A percentile compares a stretch with the other conserved stretches of the same genome.
phyloP scores from a whole-genome alignment of 2,329 filamentous ascomycete species.

The Fusarium domesticum region DNA sequence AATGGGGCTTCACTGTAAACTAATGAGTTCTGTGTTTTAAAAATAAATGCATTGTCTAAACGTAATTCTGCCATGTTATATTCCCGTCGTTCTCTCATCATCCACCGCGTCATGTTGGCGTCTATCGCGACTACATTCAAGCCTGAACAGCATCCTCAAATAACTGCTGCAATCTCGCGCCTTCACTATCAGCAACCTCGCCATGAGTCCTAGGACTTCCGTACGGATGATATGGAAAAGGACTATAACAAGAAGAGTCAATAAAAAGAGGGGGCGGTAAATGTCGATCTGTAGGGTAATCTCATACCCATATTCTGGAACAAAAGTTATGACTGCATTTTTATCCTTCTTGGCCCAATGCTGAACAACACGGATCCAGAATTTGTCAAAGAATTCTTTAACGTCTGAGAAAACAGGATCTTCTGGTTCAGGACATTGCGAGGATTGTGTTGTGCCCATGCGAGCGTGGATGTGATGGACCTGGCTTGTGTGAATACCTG shows the following conservation, averaged over 20 bases:
- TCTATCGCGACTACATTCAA: too few species aligned
- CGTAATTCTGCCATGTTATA: too few species aligned
- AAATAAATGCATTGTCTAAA: too few species aligned
- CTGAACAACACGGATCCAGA: constrained; percentile 21
- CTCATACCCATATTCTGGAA: constrained; percentile 16
- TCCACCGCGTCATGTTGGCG: too few species aligned
- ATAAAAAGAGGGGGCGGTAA: too few species aligned
- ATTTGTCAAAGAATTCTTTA: constrained; percentile 32
- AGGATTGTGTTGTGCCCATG: constrained; percentile 37
- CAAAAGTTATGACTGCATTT: constrained; percentile 6
- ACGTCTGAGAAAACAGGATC: constrained; percentile 30
- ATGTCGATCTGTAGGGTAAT: constrained; percentile 3
- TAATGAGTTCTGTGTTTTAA: too few species aligned
- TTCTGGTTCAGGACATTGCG: constrained; percentile 36
- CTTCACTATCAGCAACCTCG: constrained; percentile 28
- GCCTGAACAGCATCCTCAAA: constrained; percentile 12
- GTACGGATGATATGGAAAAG: constrained; percentile 28
- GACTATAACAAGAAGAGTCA: constrained; percentile 11
- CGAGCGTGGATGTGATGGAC: constrained; percentile 36
- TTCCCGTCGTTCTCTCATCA: too few species aligned
- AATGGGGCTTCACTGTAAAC: too few species aligned
- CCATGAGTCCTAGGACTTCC: constrained; percentile 15
- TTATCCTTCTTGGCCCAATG: constrained; percentile 6
- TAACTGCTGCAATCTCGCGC: constrained; percentile 18
- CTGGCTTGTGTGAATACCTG: constrained; percentile 14